Conservation (phyloP, 495 filamentous ascomycete species). For the Durotheca rogersii region DNA sequence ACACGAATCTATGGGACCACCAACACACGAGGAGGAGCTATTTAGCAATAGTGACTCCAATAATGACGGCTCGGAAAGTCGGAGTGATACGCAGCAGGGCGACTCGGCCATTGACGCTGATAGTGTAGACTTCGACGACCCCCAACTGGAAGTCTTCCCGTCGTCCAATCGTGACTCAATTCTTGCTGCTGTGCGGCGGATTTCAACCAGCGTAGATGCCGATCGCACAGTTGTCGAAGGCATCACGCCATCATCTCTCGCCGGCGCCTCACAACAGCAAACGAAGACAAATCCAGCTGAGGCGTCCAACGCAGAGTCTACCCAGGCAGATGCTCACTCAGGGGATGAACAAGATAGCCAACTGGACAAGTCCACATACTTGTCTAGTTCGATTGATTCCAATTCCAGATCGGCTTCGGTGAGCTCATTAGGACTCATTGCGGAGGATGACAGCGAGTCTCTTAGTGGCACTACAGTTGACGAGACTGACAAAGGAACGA, state of each 20-base stretch:
- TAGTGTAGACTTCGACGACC: conserved; percentile 49
- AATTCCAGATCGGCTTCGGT: conserved; percentile 2
- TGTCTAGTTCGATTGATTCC: not conserved
- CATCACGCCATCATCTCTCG: conserved; percentile 37
- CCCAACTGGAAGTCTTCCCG: conserved; percentile 53
- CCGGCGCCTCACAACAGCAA: conserved; percentile 15
- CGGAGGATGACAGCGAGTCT: conserved; percentile 27
- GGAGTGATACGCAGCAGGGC: conserved; percentile 10
- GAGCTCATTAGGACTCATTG: conserved; percentile 24
- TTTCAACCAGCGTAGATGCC: conserved; percentile 47
- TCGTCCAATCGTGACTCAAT: conserved; percentile 47
- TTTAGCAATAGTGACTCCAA: conserved; percentile 10
- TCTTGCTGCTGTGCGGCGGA: conserved; percentile 45
- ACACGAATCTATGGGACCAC: conserved; percentile 45
- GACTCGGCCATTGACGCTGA: conserved; percentile 20
- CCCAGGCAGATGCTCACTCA: not conserved
- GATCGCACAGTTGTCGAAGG: conserved; percentile 46
- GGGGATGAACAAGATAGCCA: conserved; percentile 4
- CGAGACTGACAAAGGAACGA: not conserved
- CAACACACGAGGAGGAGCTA: conserved; percentile 9
- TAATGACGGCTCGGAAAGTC: conserved; percentile 9
- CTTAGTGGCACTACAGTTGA: not conserved
- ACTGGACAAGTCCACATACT: not conserved
- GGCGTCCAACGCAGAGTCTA: not conserved
- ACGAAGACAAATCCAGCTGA: not conserved